Evolutionary conservation across 2,329 filamentous ascomycete genomes (phyloP).

Genomic region (Amylocarpus encephaloides): DNA sequence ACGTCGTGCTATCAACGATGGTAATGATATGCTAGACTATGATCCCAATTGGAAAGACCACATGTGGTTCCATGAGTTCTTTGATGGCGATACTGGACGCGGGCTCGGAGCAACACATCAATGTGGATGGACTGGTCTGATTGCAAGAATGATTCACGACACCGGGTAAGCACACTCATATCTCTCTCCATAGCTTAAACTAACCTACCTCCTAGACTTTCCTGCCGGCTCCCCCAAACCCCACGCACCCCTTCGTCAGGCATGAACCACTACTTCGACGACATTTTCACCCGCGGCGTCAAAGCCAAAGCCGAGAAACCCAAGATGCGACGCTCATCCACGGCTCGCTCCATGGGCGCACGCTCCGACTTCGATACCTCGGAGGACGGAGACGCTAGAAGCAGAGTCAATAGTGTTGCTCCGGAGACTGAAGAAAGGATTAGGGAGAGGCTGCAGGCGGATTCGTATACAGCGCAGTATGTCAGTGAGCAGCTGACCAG

Average conservation of each 20-base stretch:
- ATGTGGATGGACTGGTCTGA: conserved; percentile 91
- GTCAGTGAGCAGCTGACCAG: conserved; percentile 73
- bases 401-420: conserved; percentile 39
- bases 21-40: conserved; percentile 80
- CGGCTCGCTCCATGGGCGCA: conserved; percentile 73
- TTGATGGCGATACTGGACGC: conserved; percentile 84
- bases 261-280: conserved; percentile 93
- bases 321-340: conserved; percentile 69
- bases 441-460: conserved; percentile 47
- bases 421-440: conserved; percentile 47
- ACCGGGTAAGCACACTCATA: conserved; percentile 63
- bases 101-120: conserved; percentile 91
- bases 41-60: conserved; percentile 91
- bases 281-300: conserved; percentile 62
- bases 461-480: conserved; percentile 72
- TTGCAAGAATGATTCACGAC: conserved; percentile 96
- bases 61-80: conserved; percentile 96
- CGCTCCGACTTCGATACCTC: conserved; percentile 68
- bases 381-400: conserved; percentile 37
- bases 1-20: conserved; percentile 79
- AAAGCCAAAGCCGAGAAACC: conserved; percentile 37
- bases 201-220: conserved; percentile 57
- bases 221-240: conserved; percentile 86
- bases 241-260: conserved; percentile 78
- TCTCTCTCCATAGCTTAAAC: conserved; percentile 18